Evolutionary conservation across 805 yeast species (phyloP).

Genomic region (Metahyphopichia silvanorum): DNA sequence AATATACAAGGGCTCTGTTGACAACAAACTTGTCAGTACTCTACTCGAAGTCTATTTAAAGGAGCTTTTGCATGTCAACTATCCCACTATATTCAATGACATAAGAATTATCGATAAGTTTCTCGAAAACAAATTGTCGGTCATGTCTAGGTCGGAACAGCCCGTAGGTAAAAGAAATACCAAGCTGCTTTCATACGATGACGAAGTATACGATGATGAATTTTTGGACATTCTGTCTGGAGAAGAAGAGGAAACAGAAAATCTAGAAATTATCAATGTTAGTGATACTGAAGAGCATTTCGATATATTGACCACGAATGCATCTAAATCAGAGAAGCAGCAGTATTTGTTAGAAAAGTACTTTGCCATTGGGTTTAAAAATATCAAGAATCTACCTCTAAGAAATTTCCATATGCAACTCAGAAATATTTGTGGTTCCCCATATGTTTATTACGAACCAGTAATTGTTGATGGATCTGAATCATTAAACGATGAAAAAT

Average conservation of each 20-base stretch:
- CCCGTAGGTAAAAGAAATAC: constrained; percentile 15
- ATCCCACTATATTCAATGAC: constrained; percentile 17
- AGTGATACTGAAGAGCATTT: constrained; percentile 1
- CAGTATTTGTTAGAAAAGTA: constrained; percentile 9
- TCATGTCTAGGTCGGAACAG: no score
- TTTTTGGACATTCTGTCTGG: constrained; percentile 6
- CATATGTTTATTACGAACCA: constrained; percentile 80
- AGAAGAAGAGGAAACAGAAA: constrained; percentile 1
- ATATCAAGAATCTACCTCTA: constrained; percentile 38
- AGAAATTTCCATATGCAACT: constrained; percentile 80
- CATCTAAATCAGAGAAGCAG: constrained; percentile 8
- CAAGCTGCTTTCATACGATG: constrained; percentile 6
- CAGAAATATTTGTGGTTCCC: constrained; percentile 81
- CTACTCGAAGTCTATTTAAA: constrained; percentile 46
- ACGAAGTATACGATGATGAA: constrained; percentile 30
- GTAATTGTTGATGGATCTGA: constrained; percentile 27
- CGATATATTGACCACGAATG: neutral
- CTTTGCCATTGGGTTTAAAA: constrained; percentile 11
- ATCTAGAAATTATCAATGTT: neutral
- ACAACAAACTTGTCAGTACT: constrained; percentile 40
- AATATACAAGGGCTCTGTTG: constrained; percentile 55
- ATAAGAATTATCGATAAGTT: constrained; percentile 35
- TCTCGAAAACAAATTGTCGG: constrained; percentile 36
- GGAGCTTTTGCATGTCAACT: constrained; percentile 49
- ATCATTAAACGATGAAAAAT: constrained; percentile 29